These are phyloP conservation scores for Salinomyces thailandicus DNA, from an alignment of 2,329 filamentous ascomycete genomes.

Conservation along the genomic window DNA sequence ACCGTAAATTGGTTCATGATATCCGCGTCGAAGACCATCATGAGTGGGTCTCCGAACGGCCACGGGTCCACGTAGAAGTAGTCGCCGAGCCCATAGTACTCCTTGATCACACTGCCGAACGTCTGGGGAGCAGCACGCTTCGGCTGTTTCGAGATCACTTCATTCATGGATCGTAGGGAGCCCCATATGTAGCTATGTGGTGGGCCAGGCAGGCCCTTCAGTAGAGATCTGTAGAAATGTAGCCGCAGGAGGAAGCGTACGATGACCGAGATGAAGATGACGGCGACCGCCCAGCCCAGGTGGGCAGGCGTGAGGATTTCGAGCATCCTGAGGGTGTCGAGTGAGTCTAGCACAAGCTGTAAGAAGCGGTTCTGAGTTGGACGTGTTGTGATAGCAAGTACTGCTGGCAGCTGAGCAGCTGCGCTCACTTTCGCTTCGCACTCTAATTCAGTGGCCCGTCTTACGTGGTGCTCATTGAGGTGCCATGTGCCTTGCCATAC, in stretches of 20 bases:
- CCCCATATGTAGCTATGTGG: conserved; percentile 34
- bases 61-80: conserved; percentile 38
- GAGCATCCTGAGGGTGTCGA: conserved; percentile 2
- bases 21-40: conserved; percentile 31
- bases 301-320: conserved; percentile 10
- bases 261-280: conserved; percentile 14
- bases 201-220: conserved; percentile 27
- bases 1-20: conserved; percentile 30
- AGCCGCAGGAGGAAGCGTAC: conserved; percentile 18
- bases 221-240: conserved; percentile 16
- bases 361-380: too few species aligned
- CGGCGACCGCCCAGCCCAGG: conserved; percentile 16
- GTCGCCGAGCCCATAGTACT: conserved; percentile 27
- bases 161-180: conserved; percentile 30
- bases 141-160: conserved; percentile 26
- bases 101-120: conserved; percentile 25
- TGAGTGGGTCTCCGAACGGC: conserved; percentile 28
- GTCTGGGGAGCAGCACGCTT: conserved; percentile 28
- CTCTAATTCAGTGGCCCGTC: too few species aligned
- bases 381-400: too few species aligned
- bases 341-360: too few species aligned
- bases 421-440: too few species aligned
- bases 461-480: too few species aligned
- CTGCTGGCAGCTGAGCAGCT: too few species aligned
- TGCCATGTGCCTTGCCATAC: too few species aligned